Evolutionary conservation across 345 rosid genomes (phyloP).

Genomic region (Heritiera fomes): DNA sequence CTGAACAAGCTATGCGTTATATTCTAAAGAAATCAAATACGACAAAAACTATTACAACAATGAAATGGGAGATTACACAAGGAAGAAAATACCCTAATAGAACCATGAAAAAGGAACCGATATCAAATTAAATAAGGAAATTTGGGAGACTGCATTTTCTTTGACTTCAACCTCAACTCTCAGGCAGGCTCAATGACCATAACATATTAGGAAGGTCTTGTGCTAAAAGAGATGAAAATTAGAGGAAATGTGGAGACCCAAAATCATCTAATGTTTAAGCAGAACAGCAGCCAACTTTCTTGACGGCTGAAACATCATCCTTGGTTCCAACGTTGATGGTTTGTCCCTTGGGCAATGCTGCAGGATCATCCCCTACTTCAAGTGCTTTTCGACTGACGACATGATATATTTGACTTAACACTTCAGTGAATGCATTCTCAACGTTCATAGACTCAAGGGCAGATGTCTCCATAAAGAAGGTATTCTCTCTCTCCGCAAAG

Average conservation of each 20-base stretch:
- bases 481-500: constrained; percentile 75
- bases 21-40: constrained; percentile 10
- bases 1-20: neutral
- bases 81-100: constrained; percentile 1
- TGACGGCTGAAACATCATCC: constrained; percentile 76
- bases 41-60: constrained; percentile 12
- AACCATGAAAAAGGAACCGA: neutral
- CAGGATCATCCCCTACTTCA: constrained; percentile 60
- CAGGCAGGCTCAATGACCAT: constrained; percentile 1
- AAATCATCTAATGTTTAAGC: constrained; percentile 27
- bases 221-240: neutral
- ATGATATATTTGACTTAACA: constrained; percentile 75
- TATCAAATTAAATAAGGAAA: neutral
- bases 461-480: constrained; percentile 88
- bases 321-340: constrained; percentile 60
- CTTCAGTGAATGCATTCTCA: constrained; percentile 79
- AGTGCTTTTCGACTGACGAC: constrained; percentile 72
- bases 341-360: constrained; percentile 71
- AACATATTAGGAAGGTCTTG: neutral
- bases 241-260: neutral
- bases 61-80: neutral
- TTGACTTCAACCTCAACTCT: neutral
- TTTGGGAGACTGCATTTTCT: neutral
- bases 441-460: constrained; percentile 83
- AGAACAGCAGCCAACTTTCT: constrained; percentile 71